Base-by-base conservation (phyloP, 2,329 filamentous ascomycete genomes). In the Cucurbitaria berberidis region DNA sequence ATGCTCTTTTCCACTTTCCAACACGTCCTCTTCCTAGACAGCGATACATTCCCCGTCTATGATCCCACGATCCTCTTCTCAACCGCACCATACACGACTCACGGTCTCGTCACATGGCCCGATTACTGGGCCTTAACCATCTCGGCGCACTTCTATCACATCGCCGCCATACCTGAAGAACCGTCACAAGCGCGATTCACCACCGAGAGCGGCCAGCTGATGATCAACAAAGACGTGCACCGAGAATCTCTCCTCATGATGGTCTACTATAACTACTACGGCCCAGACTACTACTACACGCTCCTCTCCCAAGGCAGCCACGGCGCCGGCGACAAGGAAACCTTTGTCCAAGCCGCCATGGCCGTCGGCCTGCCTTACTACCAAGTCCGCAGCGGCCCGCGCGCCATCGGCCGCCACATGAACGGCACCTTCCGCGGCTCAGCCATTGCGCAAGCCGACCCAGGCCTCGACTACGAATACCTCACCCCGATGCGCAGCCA, bases 1-100 rank as follows among this genome's bases (percentile, higher is more conserved):
- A 78, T 86, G 16, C 73, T 86, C 2, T 81, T 85, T 56, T 85
- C 84, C 1, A 81, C 82, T 3, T 86, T 85, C 58, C 81, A 85
- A 63, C 78, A 85, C 47, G 77, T 84, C 10, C 74, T 86, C 16
- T 85, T 84, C 69, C 79, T 86, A 63, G 84, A 86, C 62, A 81
- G 81, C 49, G 83, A 86, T 62, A 78, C 77, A 55, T 84, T 85
- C 61, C 82, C 83, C 11, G 66, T 79, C 21, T 72, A 76, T 39
- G 74, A 80, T 45, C 79, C 80, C 0, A 72, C 74, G 21, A 54
- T 68, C 3, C 68, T 86, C 13, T 82, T 86, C 58, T 69, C 77
- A n/a, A 72, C 76, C 1, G 78, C 82, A 32, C 81, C 82, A 0
- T 86, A 81, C 67, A 74, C 60, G 5, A 79, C 79, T 1, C 77